phyloP scores from a whole-genome alignment of 495 filamentous ascomycete genomes.

The Tuber microsphaerosporum region DNA sequence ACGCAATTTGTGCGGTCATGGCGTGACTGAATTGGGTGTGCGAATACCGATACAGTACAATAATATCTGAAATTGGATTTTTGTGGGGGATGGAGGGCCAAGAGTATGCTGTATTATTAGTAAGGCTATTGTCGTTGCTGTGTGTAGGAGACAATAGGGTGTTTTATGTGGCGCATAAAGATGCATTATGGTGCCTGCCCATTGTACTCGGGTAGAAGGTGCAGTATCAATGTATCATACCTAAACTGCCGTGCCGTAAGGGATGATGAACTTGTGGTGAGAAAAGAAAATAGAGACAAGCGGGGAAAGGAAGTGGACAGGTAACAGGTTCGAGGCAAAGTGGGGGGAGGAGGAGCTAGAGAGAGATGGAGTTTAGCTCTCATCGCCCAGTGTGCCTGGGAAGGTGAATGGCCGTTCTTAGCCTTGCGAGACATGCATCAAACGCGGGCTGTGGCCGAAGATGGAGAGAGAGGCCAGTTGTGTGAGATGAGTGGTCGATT shows the following conservation, averaged over 20 bases:
- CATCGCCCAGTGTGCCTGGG: constrained; percentile 21
- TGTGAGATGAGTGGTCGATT: not conserved
- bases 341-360: not conserved
- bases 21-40: not conserved
- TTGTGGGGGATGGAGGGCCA: not conserved
- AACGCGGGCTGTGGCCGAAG: not conserved
- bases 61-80: not conserved
- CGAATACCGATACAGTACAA: no score
- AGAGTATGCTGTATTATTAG: not conserved
- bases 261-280: not conserved
- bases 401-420: not conserved
- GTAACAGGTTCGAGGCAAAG: not conserved
- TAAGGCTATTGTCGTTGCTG: not conserved
- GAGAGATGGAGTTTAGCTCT: constrained; percentile 20
- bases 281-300: not conserved
- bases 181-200: not conserved
- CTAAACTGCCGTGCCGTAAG: not conserved
- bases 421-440: not conserved
- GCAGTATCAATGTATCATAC: not conserved
- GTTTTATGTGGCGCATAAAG: not conserved
- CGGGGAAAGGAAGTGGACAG: constrained; percentile 4
- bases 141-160: not conserved
- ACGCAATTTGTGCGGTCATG: not conserved
- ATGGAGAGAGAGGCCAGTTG: not conserved
- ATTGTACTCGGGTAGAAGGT: not conserved